Conservation (phyloP, 495 filamentous ascomycete species). For the Hypomontagnella monticulosa region DNA sequence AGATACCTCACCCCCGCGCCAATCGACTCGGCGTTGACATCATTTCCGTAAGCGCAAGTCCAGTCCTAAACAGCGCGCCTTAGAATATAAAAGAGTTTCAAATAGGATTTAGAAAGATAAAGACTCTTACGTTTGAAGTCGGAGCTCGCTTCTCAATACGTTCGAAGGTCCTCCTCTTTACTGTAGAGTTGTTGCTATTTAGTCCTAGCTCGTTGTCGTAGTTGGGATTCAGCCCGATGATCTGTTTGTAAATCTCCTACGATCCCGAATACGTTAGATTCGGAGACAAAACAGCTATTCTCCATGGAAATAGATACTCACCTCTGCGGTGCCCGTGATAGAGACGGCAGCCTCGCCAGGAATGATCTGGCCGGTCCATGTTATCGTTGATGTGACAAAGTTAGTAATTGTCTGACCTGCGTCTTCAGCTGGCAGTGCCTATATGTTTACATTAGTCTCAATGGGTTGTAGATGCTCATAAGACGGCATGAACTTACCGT, state of each 20-base stretch:
- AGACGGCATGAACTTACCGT: slow-evolving; percentile 8
- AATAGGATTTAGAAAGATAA: neutral
- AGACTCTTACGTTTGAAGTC: slow-evolving; percentile 24
- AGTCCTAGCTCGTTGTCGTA: slow-evolving; percentile 31
- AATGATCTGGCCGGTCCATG: slow-evolving; percentile 27
- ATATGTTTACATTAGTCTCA: slow-evolving; percentile 1
- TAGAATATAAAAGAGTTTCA: neutral
- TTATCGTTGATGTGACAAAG: slow-evolving; percentile 12
- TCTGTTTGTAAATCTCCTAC: slow-evolving; percentile 31
- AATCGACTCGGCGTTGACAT: slow-evolving; percentile 29
- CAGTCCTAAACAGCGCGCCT: slow-evolving; percentile 20
- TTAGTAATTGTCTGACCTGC: neutral
- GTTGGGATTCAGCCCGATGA: slow-evolving; percentile 29
- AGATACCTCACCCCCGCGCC: slow-evolving; percentile 30
- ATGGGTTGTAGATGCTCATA: neutral
- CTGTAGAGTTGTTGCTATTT: slow-evolving; percentile 19
- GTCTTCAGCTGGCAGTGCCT: slow-evolving; percentile 22
- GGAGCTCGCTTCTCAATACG: slow-evolving; percentile 26
- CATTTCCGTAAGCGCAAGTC: slow-evolving; percentile 33
- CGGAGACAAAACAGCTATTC: neutral
- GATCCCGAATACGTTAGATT: neutral
- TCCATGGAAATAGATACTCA: neutral
- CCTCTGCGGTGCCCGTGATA: slow-evolving; percentile 29
- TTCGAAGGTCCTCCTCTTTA: slow-evolving; percentile 16
- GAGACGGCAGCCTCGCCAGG: slow-evolving; percentile 12